Conservation (phyloP, 768 basidiomycete species). For the Trametes villosa region DNA sequence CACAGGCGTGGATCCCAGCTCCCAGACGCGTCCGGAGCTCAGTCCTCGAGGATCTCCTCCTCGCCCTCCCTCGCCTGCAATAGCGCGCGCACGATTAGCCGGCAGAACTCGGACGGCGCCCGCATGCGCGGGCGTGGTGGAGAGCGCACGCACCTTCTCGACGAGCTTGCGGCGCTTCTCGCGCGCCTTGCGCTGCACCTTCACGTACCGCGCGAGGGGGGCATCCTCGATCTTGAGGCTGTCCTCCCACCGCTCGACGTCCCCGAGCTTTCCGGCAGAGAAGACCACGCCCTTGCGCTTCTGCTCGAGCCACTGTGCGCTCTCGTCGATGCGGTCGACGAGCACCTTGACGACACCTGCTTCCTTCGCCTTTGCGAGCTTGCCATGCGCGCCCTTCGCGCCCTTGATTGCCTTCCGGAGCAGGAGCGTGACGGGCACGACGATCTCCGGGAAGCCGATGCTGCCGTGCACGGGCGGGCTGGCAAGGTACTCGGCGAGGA, state of each 20-base stretch:
- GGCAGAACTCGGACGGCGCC: neutral
- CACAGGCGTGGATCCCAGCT: constrained; percentile 12
- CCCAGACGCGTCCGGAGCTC: constrained; percentile 13
- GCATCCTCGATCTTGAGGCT: constrained; percentile 64
- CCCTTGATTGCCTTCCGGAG: constrained; percentile 78
- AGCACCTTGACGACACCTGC: constrained; percentile 69
- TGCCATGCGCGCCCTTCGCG: constrained; percentile 41
- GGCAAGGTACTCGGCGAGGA: constrained; percentile 83
- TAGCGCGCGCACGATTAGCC: neutral
- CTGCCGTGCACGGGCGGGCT: constrained; percentile 73
- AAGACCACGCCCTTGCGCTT: constrained; percentile 73
- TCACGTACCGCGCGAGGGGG: constrained; percentile 82
- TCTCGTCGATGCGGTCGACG: constrained; percentile 88
- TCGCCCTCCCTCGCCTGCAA: constrained; percentile 70
- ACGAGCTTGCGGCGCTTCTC: constrained; percentile 71
- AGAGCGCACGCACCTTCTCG: constrained; percentile 62
- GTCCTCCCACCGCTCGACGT: constrained; percentile 77
- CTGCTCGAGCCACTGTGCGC: constrained; percentile 75
- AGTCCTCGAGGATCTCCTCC: constrained; percentile 67
- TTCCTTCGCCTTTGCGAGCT: constrained; percentile 51
- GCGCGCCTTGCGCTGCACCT: constrained; percentile 78
- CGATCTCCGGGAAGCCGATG: constrained; percentile 93
- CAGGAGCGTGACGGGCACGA: constrained; percentile 74
- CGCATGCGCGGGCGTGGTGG: neutral
- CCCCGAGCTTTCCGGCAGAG: constrained; percentile 68